Percentiles rank a stretch among this genome's conserved stretches.
These are phyloP conservation scores for Dunaliella salina DNA, from an alignment of 163 green algal genomes.

Conservation along the genomic window DNA sequence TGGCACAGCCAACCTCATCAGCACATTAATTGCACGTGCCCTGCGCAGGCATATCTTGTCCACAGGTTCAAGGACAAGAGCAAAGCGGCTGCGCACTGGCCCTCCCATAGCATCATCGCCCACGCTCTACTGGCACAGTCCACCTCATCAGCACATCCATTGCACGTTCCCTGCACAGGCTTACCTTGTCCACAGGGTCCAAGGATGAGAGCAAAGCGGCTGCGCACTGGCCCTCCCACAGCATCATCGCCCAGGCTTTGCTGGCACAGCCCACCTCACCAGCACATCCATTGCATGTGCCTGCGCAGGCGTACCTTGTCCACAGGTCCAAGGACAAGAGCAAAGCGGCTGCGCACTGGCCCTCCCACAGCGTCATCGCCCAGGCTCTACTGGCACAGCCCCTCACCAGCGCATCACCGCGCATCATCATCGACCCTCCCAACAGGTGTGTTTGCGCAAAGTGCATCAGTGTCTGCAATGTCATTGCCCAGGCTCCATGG, in stretches of 20 bases:
- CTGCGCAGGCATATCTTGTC: conserved; percentile 3
- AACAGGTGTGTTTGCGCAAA: background rate
- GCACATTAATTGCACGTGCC: background rate
- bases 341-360: background rate
- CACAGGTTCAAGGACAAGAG: background rate
- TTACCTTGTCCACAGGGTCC: background rate
- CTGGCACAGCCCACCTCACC: conserved; percentile 36
- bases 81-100: background rate
- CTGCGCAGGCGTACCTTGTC: conserved; percentile 5
- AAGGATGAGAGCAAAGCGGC: background rate
- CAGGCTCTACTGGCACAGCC: conserved; percentile 42
- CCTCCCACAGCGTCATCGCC: conserved; percentile 16
- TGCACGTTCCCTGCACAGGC: conserved; percentile 4
- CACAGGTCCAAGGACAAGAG: background rate
- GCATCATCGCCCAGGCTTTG: conserved; percentile 33
- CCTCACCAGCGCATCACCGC: conserved; percentile 23
- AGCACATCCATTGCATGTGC: background rate
- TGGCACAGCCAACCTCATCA: conserved; percentile 36
- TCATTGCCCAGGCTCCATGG: conserved; percentile 36
- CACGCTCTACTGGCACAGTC: conserved; percentile 41
- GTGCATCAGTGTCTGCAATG: background rate
- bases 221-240: background rate
- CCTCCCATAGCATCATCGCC: conserved; percentile 16
- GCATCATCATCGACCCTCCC: conserved; percentile 61
- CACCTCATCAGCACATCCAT: conserved; percentile 16